These are phyloP conservation scores for Syzygium oleosum DNA, from an alignment of 345 rosid species.

Conservation along the genomic window DNA sequence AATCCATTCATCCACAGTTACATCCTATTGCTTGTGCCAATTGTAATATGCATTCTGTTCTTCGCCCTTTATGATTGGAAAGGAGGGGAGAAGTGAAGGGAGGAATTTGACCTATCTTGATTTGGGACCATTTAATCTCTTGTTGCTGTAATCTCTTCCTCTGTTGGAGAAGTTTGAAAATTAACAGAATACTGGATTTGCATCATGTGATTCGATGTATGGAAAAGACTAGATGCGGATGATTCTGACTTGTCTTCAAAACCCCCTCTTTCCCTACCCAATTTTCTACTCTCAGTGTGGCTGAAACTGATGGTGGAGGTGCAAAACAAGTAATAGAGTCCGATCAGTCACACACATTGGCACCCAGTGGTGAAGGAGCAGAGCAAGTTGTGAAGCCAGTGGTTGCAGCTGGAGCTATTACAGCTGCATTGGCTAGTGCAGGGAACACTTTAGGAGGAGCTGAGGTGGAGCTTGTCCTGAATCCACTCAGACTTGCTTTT, in stretches of 20 bases:
- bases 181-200: neutral
- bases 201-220: neutral
- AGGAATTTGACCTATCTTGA: neutral
- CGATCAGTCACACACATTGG: slow-evolving; percentile 22
- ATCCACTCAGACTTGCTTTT: slow-evolving; percentile 87
- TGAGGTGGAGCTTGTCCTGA: slow-evolving; percentile 82
- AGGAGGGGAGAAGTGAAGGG: neutral
- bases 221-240: neutral
- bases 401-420: slow-evolving; percentile 23
- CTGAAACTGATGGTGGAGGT: slow-evolving; percentile 47
- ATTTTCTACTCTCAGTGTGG: slow-evolving; percentile 34
- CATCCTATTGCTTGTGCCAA: neutral
- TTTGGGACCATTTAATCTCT: neutral
- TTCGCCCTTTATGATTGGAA: neutral
- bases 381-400: slow-evolving; percentile 33
- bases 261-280: neutral
- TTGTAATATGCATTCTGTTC: neutral
- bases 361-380: slow-evolving; percentile 24
- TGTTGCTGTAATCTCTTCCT: neutral
- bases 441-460: slow-evolving; percentile 77
- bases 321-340: slow-evolving; percentile 29
- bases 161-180: neutral
- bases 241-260: neutral
- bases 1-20: neutral
- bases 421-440: slow-evolving; percentile 63